Conservation (phyloP, 2,329 filamentous ascomycete species). For the Diaporthe nobilis region DNA sequence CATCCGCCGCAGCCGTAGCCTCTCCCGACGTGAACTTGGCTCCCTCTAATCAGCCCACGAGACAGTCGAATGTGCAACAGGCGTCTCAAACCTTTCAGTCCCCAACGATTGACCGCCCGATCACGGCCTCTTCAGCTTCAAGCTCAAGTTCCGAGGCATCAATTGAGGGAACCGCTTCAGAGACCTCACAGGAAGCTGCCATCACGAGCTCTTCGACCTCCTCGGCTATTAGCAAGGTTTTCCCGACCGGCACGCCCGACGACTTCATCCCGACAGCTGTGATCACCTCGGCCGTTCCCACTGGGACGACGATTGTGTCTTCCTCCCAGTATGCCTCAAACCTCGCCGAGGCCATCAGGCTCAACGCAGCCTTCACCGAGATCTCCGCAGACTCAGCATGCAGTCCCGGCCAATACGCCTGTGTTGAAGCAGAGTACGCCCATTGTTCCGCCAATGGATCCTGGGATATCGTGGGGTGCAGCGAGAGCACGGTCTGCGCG, state of each 20-base stretch:
- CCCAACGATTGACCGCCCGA: constrained; percentile 8
- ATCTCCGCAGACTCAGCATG: constrained; percentile 64
- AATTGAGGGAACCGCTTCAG: background rate
- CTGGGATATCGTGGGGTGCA: constrained; percentile 59
- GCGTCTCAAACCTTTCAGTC: background rate
- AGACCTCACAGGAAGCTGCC: constrained; percentile 24
- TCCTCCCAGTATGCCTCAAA: constrained; percentile 60
- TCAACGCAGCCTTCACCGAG: constrained; percentile 63
- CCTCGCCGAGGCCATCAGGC: constrained; percentile 58
- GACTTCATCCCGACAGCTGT: constrained; percentile 57
- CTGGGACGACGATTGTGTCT: constrained; percentile 57
- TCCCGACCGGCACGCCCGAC: constrained; percentile 56
- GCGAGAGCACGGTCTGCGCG: constrained; percentile 58
- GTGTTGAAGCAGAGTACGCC: constrained; percentile 65
- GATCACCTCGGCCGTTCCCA: constrained; percentile 48
- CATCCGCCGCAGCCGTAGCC: background rate
- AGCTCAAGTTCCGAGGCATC: constrained; percentile 34
- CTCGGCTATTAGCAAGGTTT: constrained; percentile 38
- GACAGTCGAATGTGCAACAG: background rate
- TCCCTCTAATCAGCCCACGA: background rate
- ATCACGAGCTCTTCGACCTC: background rate
- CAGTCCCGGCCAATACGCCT: constrained; percentile 62
- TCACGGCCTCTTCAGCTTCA: constrained; percentile 31
- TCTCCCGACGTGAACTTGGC: background rate
- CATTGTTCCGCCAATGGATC: constrained; percentile 57